Evolutionary conservation across 2,329 filamentous ascomycete species (phyloP), one percentile per base, ranked within the genome.

Genomic region (Tolypocladium guangdongense): DNA sequence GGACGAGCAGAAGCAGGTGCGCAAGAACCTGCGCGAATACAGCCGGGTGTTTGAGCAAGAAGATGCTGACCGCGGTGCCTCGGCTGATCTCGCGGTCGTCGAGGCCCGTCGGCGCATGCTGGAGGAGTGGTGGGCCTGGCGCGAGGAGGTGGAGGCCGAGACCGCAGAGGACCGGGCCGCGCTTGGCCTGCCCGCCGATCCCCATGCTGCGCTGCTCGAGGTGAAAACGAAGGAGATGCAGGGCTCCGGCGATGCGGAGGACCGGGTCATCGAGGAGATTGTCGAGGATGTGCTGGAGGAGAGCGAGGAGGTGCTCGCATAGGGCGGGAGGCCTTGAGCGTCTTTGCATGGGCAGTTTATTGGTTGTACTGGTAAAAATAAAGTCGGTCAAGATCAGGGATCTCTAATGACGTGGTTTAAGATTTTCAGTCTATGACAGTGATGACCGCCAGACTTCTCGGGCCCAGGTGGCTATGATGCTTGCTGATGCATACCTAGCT

Each of bases 21-120:
- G 95, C 76, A 96, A 96, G 83, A 99, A 96, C 74, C 84, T 99
- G 53, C 88, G 92, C 62, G 93, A 97, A 73, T 99, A 96, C 82
- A 90, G 86, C 70, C 88, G 89, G 68, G 78, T 88, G 60, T 99
- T 99, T 70, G 93, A 99, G 63, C 90, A 96, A 74, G 87, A 96
- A 69, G 95, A 99, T 72, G 83, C 87, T 59, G 90, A 95, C 68
- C 90, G 92, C 67, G 91, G 91, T 66, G 92, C 91, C 57, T 92
- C 90, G 53, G 93, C 92, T 63, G 93, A 97, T 74, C 83, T 91
- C 64, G 92, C 91, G 37, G 90, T 99, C 50, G 87, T 99, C 57
- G 92, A 97, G 72, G 84, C 83, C 61, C 83, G 93, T 62, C 84
- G 92, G 67, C 78, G 83, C 63, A 76, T 90, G 66, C 83, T 99